phyloP scores from a whole-genome alignment of 441 rosid genomes.

The Sinapis alba region DNA sequence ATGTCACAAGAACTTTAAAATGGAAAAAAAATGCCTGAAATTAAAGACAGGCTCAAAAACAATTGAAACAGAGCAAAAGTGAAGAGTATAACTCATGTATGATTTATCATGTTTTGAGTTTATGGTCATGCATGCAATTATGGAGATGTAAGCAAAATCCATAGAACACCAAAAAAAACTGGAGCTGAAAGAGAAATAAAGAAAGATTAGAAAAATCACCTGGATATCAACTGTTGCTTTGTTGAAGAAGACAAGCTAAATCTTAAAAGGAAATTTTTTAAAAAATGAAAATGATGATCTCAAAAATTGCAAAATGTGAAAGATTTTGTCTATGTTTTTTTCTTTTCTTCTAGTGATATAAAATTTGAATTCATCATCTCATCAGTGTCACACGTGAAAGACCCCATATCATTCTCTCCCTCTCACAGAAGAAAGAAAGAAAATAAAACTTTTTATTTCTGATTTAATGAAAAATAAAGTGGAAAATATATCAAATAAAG shows the following conservation, averaged over 20 bases:
- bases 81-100: conserved; percentile 10
- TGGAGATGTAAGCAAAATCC: conserved; percentile 18
- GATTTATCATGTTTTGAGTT: conserved; percentile 12
- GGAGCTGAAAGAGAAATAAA: conserved; percentile 22
- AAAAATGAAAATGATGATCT: conserved; percentile 45
- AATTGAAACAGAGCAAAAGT: conserved; percentile 15
- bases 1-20: not conserved
- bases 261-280: conserved; percentile 29
- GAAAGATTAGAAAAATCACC: conserved; percentile 51
- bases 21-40: not conserved
- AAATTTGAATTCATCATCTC: conserved; percentile 42
- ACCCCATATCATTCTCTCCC: conserved; percentile 16
- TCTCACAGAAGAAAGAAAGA: not conserved
- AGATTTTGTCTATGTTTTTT: not conserved
- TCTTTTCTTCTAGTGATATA: conserved; percentile 28
- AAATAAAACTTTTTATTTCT: conserved; percentile 3
- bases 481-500: not conserved
- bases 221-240: conserved; percentile 49
- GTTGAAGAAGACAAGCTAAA: conserved; percentile 53
- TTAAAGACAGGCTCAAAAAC: not conserved
- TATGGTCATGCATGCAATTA: conserved; percentile 30
- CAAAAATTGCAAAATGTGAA: conserved; percentile 41
- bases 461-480: not conserved
- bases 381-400: conserved; percentile 71
- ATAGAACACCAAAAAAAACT: not conserved